Percentiles rank a stretch among this genome's conserved stretches.
Evolutionary conservation across 2,329 filamentous ascomycete species (phyloP).

Genomic region (Penicillium griseofulvum): DNA sequence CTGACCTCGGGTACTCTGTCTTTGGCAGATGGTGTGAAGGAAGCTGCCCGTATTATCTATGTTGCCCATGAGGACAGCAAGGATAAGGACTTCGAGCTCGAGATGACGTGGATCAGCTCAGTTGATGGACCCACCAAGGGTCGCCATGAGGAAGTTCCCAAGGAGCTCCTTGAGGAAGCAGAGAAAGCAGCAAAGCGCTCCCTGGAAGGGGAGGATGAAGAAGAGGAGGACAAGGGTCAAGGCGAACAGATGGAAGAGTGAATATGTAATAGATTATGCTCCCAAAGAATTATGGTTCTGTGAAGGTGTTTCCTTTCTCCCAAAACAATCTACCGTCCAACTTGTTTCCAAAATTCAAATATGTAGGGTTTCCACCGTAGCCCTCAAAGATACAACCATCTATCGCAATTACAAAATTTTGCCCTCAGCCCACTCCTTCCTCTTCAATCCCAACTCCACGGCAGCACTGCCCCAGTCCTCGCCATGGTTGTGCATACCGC

Average conservation of each 20-base stretch:
- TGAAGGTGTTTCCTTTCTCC: neutral
- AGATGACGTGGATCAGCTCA: slow-evolving; percentile 97
- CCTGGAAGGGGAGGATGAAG: slow-evolving; percentile 79
- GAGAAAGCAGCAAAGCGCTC: slow-evolving; percentile 89
- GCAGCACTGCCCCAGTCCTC: slow-evolving; percentile 94
- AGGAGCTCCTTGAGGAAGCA: slow-evolving; percentile 84
- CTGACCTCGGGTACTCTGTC: slow-evolving; percentile 73
- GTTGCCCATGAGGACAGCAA: slow-evolving; percentile 98
- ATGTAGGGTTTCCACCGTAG: slow-evolving; percentile 2
- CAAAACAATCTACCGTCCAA: neutral
- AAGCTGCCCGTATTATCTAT: slow-evolving; percentile 96
- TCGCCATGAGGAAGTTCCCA: slow-evolving; percentile 87
- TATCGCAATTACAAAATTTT: slow-evolving; percentile 45
- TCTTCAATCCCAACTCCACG: slow-evolving; percentile 89
- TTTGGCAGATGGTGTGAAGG: slow-evolving; percentile 85
- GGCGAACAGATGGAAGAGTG: slow-evolving; percentile 88
- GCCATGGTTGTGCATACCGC: slow-evolving; percentile 78
- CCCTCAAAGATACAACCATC: neutral
- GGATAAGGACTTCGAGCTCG: slow-evolving; percentile 98
- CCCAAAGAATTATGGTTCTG: slow-evolving; percentile 18
- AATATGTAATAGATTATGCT: slow-evolving; percentile 27
- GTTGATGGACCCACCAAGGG: slow-evolving; percentile 86
- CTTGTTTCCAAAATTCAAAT: neutral
- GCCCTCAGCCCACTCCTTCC: slow-evolving; percentile 76
- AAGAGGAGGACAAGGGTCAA: slow-evolving; percentile 68